phyloP scores from a whole-genome alignment of 495 filamentous ascomycete genomes.

The Beverwykella pulmonaria region DNA sequence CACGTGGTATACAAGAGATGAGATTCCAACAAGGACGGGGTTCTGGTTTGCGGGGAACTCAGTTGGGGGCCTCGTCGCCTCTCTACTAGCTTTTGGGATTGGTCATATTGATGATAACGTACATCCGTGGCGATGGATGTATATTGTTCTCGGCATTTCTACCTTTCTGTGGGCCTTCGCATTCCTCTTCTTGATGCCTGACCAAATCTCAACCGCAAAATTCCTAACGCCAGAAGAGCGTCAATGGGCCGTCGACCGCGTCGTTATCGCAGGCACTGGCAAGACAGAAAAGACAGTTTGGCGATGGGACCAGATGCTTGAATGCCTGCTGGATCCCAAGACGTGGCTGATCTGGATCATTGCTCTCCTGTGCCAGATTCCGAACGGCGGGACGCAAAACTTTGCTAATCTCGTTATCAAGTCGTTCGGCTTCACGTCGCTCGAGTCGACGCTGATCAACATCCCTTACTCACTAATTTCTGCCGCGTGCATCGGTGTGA shows the following conservation, averaged over 20 bases:
- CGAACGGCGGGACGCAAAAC: constrained; percentile 60
- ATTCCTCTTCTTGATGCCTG: constrained; percentile 45
- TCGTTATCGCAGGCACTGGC: constrained; percentile 19
- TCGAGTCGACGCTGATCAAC: constrained; percentile 55
- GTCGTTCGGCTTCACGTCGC: constrained; percentile 61
- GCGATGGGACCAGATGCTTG: constrained; percentile 53
- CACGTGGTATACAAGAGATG: constrained; percentile 55
- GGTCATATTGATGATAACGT: constrained; percentile 40
- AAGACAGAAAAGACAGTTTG: constrained; percentile 15
- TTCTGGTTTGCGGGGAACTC: constrained; percentile 57
- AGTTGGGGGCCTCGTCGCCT: constrained; percentile 32
- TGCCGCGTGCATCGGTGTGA: constrained; percentile 1
- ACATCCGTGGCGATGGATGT: constrained; percentile 36
- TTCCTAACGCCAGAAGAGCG: constrained; percentile 33
- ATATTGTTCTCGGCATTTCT: constrained; percentile 50
- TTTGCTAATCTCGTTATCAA: constrained; percentile 66
- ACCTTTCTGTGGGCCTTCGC: constrained; percentile 50
- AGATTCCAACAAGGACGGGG: constrained; percentile 62
- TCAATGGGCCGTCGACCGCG: constrained; percentile 15
- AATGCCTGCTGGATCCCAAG: constrained; percentile 63
- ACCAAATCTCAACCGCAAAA: constrained; percentile 55
- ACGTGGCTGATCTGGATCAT: constrained; percentile 65
- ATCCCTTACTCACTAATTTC: constrained; percentile 42
- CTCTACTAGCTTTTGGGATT: constrained; percentile 59
- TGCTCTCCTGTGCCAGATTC: constrained; percentile 59